Evolutionary conservation across 495 filamentous ascomycete genomes (phyloP), one percentile per base, ranked within the genome.

Genomic region (Jackrogersella minutella): DNA sequence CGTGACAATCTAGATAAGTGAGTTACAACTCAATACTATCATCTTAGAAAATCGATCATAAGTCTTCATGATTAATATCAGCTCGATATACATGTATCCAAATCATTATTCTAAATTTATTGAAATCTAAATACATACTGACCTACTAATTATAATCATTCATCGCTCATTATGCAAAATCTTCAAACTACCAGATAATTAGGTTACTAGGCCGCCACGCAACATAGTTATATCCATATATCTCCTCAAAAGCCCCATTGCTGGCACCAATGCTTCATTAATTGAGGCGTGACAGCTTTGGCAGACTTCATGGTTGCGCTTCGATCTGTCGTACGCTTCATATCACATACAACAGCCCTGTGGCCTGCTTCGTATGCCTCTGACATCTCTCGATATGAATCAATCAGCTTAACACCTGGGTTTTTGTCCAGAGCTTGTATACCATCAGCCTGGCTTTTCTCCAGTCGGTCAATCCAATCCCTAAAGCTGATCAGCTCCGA

Each of bases 261-360:
- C 46, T 67, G 59, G 52, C 85, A 76, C 83, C 84, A 87, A 30
- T 76, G 74, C 43, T 63, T 69, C 78, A 86, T 82, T 72, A 83
- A 62, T 11, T 75, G 74, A 1, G 59, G 63, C 7, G 75, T 80
- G 9, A 86, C 72, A 0, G 77, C 58, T 11, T 73, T 59, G 54
- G 78, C 71, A 7, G 70, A 51, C 21, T 59, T 64, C 73, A 84
- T 77, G 2, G 80, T 78, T 41, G 68, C 57, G 46, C 76, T 78
- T 14, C 70, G 70, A 22, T 60, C 51, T 22, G 55, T 69, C 0
- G 77, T 82, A 21, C 66, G 70, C 11, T 73, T 73, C 64, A 80
- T 73, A 11, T 64, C 64, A 30, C 52, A 81, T 43, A 73, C 44
- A 37, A 74, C 21, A 22, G 59, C 53, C 53, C 64, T 36, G 39